phyloP scores from a whole-genome alignment of 352 stramenopile genomes.

The Phytophthora lateralis region DNA sequence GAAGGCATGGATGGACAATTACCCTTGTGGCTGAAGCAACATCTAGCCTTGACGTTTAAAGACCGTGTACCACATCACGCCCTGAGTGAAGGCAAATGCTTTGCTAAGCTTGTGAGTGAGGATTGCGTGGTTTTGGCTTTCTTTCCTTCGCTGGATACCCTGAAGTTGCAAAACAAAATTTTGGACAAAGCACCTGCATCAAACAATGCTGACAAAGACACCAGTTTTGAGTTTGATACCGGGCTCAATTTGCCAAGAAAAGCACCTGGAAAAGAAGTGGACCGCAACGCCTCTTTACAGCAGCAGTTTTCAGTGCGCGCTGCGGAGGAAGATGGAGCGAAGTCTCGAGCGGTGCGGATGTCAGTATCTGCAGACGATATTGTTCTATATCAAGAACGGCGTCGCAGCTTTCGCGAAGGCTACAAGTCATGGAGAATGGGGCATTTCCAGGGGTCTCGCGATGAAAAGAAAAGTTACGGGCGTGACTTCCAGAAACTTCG shows the following conservation, averaged over 20 bases:
- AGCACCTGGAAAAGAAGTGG: slow-evolving; percentile 18
- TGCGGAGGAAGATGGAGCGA: slow-evolving; percentile 32
- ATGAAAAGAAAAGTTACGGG: slow-evolving; percentile 67
- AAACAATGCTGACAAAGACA: slow-evolving; percentile 10
- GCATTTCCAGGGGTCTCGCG: slow-evolving; percentile 70
- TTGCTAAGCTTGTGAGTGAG: slow-evolving; percentile 80
- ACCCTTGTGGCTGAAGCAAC: slow-evolving; percentile 75
- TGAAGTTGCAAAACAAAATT: slow-evolving; percentile 53
- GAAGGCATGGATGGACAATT: slow-evolving; percentile 62
- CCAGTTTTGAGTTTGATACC: slow-evolving; percentile 9
- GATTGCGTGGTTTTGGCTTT: slow-evolving; percentile 81
- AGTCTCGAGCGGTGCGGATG: slow-evolving; percentile 48
- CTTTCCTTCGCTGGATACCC: slow-evolving; percentile 65
- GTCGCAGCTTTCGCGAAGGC: slow-evolving; percentile 78
- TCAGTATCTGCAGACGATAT: slow-evolving; percentile 85
- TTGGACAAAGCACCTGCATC: slow-evolving; percentile 12
- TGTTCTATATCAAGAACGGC: slow-evolving; percentile 81
- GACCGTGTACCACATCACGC: slow-evolving; percentile 36
- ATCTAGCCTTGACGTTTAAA: slow-evolving; percentile 49
- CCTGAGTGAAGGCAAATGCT: slow-evolving; percentile 84
- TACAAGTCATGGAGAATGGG: slow-evolving; percentile 90
- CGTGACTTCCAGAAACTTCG: slow-evolving; percentile 54
- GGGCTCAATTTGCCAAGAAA: slow-evolving; percentile 11
- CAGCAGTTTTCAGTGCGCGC: slow-evolving; percentile 40
- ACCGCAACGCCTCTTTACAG: slow-evolving; percentile 16